Evolutionary conservation across 108 stramenopile genomes (phyloP).

Genomic region (Pseudonitzschia delicatissima): DNA sequence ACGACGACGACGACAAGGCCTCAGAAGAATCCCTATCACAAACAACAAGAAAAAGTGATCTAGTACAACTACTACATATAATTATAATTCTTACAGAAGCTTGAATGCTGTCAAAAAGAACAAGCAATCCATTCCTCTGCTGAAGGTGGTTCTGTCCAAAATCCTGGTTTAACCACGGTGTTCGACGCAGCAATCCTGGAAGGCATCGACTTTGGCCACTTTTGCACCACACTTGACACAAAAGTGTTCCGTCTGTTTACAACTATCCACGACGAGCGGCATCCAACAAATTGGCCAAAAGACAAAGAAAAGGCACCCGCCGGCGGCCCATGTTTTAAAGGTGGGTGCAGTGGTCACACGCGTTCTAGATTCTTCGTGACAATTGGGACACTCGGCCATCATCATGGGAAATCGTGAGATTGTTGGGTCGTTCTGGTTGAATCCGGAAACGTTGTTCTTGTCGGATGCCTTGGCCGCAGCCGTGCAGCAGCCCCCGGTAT

Average conservation of each 20-base stretch:
- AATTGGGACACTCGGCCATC: constrained; percentile 26
- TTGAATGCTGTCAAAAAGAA: too few species aligned
- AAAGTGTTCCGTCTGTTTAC: constrained; percentile 43
- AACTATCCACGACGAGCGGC: constrained; percentile 32
- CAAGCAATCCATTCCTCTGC: too few species aligned
- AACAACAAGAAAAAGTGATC: too few species aligned
- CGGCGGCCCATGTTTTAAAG: constrained; percentile 12
- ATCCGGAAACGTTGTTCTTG: not conserved
- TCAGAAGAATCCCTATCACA: too few species aligned
- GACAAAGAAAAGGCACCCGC: constrained; percentile 10
- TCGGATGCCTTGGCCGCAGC: not conserved
- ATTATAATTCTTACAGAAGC: too few species aligned
- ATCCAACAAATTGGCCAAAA: constrained; percentile 47
- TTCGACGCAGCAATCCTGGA: constrained; percentile 30
- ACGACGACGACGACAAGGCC: too few species aligned
- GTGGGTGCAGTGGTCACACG: constrained; percentile 6
- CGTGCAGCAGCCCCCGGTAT: not conserved
- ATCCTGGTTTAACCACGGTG: not conserved
- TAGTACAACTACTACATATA: too few species aligned
- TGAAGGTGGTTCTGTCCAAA: too few species aligned
- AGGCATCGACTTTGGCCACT: constrained; percentile 29
- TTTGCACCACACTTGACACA: constrained; percentile 23
- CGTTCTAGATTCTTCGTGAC: constrained; percentile 23
- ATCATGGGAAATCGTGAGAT: constrained; percentile 21
- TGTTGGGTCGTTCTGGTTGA: constrained; percentile 1